Conservation (phyloP, 768 basidiomycete species). For the Calocybe indica region DNA sequence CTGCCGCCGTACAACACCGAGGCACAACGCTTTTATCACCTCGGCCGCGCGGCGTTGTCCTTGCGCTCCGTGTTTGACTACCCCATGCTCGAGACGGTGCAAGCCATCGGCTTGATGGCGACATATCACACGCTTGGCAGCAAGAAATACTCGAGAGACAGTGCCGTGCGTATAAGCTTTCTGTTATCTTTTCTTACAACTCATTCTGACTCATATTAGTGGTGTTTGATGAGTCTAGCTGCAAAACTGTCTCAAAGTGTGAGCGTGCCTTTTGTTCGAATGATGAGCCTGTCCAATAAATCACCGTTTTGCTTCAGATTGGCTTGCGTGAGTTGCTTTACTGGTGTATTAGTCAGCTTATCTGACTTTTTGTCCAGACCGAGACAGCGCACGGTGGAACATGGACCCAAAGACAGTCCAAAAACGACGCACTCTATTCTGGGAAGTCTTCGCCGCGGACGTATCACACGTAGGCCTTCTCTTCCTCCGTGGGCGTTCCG, state of each 20-base stretch:
- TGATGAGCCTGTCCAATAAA: neutral
- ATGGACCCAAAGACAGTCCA: slow-evolving; percentile 32
- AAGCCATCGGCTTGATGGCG: slow-evolving; percentile 51
- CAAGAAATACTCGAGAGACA: slow-evolving; percentile 44
- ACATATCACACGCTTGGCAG: slow-evolving; percentile 50
- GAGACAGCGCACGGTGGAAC: slow-evolving; percentile 34
- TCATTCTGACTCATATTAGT: slow-evolving; percentile 20
- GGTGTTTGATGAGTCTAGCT: slow-evolving; percentile 49
- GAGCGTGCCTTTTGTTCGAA: slow-evolving; percentile 9
- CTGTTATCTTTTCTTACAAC: slow-evolving; percentile 15
- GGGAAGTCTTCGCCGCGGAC: slow-evolving; percentile 34
- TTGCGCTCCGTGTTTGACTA: slow-evolving; percentile 46
- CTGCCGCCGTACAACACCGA: slow-evolving; percentile 48
- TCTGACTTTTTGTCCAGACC: slow-evolving; percentile 18
- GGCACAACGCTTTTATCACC: slow-evolving; percentile 53
- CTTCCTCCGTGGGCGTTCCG: neutral
- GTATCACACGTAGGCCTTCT: slow-evolving; percentile 25
- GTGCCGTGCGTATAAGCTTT: slow-evolving; percentile 27
- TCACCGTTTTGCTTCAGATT: slow-evolving; percentile 18
- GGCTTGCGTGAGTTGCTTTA: slow-evolving; percentile 32
- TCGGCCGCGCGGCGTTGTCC: slow-evolving; percentile 51
- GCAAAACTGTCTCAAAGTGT: slow-evolving; percentile 58
- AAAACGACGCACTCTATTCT: slow-evolving; percentile 28
- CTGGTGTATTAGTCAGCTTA: neutral
- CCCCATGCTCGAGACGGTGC: slow-evolving; percentile 50